Evolutionary conservation across 345 rosid genomes (phyloP), one percentile per base, ranked within the genome.

Genomic region (Syzygium grande): DNA sequence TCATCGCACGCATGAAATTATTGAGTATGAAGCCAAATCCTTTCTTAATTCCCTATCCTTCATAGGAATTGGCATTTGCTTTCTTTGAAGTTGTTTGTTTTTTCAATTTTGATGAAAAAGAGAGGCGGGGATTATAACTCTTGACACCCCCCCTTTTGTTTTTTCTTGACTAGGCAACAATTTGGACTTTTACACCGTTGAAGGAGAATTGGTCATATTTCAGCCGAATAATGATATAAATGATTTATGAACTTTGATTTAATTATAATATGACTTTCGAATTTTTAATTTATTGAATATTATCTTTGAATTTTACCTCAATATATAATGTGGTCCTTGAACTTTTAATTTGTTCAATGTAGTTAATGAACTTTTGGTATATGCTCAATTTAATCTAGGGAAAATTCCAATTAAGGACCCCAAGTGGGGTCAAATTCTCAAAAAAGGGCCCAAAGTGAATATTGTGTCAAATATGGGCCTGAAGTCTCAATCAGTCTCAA

Each of bases 221-320:
- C 15, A n/a, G 15, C 0, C 15, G 17, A 29, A n/a, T 25, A 0
- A 63, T 5, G 15, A 2, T 13, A n/a, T 63, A n/a, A n/a, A n/a
- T 3, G 34, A 30, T 6, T 7, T 2, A 6, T n/a, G 7, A 63
- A 63, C 14, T 63, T 63, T 63, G 73, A n/a, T 9, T 4, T 9
- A 13, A 43, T 43, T 25, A 2, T 9, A 56, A 0, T 56, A 23
- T 0, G 12, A 23, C 22, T 1, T 56, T 5, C 1, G 23, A 56
- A 56, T 1, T 56, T 56, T 56, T 56, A 22, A 56, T 56, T 22
- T 22, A 56, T 56, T 23, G 3, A 9, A 9, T 56, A 0, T 56
- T 11, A 0, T 22, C 0, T 1, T 0, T 0, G 0, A 56, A 56
- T 5, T 56, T 56, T 23, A 56, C 4, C 25, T 9, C 25, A 23